A percentile compares a stretch with the other conserved stretches of the same genome.
These are phyloP conservation scores for Nannizzia gypsea DNA, from an alignment of 2,329 filamentous ascomycete genomes.

Conservation along the genomic window DNA sequence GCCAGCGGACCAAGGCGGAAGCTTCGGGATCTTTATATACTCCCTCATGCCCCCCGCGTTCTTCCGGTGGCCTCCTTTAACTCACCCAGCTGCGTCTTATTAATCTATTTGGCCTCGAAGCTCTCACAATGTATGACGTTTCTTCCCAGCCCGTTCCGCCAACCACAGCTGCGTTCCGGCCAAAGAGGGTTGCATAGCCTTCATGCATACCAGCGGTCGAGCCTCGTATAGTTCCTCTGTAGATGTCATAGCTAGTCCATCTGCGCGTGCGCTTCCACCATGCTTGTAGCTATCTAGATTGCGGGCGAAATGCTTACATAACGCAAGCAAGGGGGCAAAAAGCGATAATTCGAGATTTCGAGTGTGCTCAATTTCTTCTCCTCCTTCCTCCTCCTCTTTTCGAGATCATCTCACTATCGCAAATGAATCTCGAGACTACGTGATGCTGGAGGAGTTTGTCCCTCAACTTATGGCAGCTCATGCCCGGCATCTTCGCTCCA, in stretches of 20 bases:
- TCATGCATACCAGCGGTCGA: neutral
- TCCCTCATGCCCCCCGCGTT: neutral
- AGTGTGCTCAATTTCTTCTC: neutral
- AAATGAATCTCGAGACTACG: neutral
- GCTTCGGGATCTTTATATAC: neutral
- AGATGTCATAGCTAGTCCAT: neutral
- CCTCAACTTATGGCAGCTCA: neutral
- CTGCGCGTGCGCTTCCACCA: neutral
- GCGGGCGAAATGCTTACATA: neutral
- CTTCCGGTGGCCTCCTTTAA: neutral
- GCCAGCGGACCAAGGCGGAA: neutral
- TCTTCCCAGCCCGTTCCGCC: neutral
- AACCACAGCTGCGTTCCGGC: neutral
- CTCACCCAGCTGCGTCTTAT: neutral
- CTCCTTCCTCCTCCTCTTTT: neutral
- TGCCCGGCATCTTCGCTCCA: neutral
- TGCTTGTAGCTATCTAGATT: neutral
- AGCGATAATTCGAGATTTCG: neutral
- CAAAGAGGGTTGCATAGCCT: neutral
- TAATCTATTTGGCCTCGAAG: neutral
- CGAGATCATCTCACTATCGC: neutral
- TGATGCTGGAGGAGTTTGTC: neutral
- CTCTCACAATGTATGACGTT: neutral
- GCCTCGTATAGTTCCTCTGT: neutral
- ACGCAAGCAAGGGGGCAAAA: neutral